These are phyloP conservation scores for Coemansia sp. DNA, from an alignment of 192 early-diverging fungal species.

Conservation along the genomic window DNA sequence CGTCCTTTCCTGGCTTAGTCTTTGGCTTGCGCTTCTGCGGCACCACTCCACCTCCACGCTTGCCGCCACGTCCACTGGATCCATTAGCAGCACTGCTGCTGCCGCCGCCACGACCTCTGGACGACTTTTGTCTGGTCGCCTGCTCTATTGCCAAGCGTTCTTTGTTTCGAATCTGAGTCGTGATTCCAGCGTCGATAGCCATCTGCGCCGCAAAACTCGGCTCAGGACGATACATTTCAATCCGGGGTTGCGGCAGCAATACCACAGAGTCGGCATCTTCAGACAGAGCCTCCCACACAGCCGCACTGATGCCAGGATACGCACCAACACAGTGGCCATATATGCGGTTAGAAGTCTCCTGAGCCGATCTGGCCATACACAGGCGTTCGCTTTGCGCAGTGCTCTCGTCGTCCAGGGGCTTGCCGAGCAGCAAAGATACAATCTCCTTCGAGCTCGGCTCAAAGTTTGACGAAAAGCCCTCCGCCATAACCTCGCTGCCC, in stretches of 20 bases:
- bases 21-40: conserved; percentile 51
- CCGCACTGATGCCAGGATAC: conserved; percentile 26
- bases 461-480: conserved; percentile 53
- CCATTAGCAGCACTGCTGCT: conserved; percentile 18
- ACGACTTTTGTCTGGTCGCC: conserved; percentile 17
- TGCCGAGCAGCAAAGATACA: conserved; percentile 80
- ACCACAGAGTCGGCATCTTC: conserved; percentile 22
- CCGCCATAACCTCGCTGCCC: conserved; percentile 11
- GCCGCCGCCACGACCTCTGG: conserved; percentile 28
- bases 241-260: conserved; percentile 34
- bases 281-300: conserved; percentile 1
- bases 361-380: conserved; percentile 41
- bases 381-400: conserved; percentile 29
- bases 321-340: conserved; percentile 29
- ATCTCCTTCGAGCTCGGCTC: conserved; percentile 92
- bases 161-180: conserved; percentile 27
- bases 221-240: conserved; percentile 4
- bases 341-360: conserved; percentile 48
- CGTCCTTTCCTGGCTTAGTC: conserved; percentile 16
- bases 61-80: conserved; percentile 27
- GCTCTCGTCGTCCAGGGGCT: conserved; percentile 56
- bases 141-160: conserved; percentile 14
- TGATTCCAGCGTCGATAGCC: conserved; percentile 35
- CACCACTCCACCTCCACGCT: conserved; percentile 22
- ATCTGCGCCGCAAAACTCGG: neutral